Evolutionary conservation across 1,284 basidiomycete species (phyloP), one percentile per base, ranked within the genome.

Genomic region (Rhodotorula mucilaginosa): DNA sequence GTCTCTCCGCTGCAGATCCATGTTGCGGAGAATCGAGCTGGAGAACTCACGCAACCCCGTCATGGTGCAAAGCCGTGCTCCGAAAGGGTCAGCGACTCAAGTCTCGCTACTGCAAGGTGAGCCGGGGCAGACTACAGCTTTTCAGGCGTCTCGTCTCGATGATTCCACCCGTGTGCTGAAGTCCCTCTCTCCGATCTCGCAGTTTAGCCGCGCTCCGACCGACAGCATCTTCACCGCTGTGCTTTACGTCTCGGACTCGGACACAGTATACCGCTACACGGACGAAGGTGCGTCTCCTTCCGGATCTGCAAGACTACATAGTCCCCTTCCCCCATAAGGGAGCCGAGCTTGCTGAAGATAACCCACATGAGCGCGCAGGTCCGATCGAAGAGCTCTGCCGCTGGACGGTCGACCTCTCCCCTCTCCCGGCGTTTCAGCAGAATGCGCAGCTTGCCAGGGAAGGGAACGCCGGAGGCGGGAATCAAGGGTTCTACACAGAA

Each of bases 81-180:
- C 85, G 89, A 64, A 92, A 91, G 81, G 91, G 90, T 86, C 89
- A 92, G 83, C 85, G 88, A 61, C 82, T 92, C 72, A 87, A 85
- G 74, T 90, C 89, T 51, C 89, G 88, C 78, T 91, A 92, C 77
- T 90, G 90, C 82, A 91, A 91, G 83, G 89, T 88, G 70, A 76
- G 62, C 31, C 47, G 18, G 13, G 15, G 56, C 8, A 12, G 1
- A 23, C 13, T 2, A 23, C 10, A 44, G 39, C 39, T 44, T 44
- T 44, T 13, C 39, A 12, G 10, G 39, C 1, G 10, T 18, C 31
- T 18, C n/a, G 21, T 47, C 23, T 47, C 3, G n/a, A 34, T n/a
- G 18, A 4, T 6, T 56, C 15, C 1, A 19, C 26, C 46, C 3
- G 21, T 7, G 34, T 39, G 18, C 2, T n/a, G n/a, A n/a, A 3